phyloP scores from a whole-genome alignment of 2,329 filamentous ascomycete genomes.

The Emmonsiellopsis sp. region DNA sequence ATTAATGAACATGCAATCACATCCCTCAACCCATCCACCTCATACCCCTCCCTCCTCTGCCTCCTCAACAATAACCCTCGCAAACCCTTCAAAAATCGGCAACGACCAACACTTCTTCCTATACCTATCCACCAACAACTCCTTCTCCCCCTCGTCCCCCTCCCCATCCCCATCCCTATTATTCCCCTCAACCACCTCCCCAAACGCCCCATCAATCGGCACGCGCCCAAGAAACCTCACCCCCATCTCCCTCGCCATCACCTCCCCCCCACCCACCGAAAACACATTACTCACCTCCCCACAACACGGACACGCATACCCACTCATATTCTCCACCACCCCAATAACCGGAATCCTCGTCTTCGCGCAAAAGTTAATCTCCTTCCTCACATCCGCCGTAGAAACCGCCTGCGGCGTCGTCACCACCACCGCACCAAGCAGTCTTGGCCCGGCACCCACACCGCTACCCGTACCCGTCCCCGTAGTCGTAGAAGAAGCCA shows the following conservation, averaged over 20 bases:
- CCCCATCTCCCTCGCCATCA: constrained; percentile 78
- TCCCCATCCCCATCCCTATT: constrained; percentile 12
- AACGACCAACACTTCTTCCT: constrained; percentile 33
- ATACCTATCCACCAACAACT: constrained; percentile 34
- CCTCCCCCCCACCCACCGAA: constrained; percentile 75
- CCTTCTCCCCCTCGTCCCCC: constrained; percentile 5
- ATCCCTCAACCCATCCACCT: background rate
- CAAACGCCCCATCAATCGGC: constrained; percentile 89
- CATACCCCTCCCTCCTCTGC: constrained; percentile 5
- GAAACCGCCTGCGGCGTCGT: constrained; percentile 93
- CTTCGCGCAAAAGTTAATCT: constrained; percentile 87
- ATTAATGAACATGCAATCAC: background rate
- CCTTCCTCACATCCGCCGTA: constrained; percentile 87
- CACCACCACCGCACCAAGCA: constrained; percentile 84
- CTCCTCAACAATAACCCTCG: constrained; percentile 24
- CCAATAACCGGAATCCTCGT: constrained; percentile 71
- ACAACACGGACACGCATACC: constrained; percentile 48
- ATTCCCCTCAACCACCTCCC: constrained; percentile 66
- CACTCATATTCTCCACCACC: constrained; percentile 88
- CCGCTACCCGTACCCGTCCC: constrained; percentile 1
- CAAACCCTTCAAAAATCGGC: constrained; percentile 33
- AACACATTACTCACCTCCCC: constrained; percentile 89
- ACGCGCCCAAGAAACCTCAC: constrained; percentile 79
- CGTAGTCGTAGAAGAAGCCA: constrained; percentile 18
- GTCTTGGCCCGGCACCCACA: constrained; percentile 40